Evolutionary conservation across 768 basidiomycete species (phyloP).

Genomic region (Tricholoma furcatifolium): DNA sequence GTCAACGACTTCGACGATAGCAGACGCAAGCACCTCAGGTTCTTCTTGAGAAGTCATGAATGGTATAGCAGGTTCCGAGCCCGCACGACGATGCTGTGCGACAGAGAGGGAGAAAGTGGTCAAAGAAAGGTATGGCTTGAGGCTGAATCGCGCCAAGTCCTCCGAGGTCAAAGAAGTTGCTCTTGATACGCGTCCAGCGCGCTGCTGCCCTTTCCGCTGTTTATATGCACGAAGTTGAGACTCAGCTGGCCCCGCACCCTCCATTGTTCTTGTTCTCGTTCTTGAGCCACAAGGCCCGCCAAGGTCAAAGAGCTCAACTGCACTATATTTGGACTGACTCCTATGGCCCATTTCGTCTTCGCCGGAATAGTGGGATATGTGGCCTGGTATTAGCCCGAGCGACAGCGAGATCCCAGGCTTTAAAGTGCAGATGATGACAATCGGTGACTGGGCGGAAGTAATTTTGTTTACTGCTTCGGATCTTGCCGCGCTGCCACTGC

Average conservation of each 20-base stretch:
- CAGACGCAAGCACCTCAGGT: slow-evolving; percentile 1
- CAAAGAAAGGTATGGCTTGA: slow-evolving; percentile 2
- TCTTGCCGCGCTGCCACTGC: slow-evolving; percentile 11
- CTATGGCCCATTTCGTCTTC: not conserved
- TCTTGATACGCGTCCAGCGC: not conserved
- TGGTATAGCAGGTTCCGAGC: slow-evolving; percentile 13
- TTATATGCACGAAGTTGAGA: slow-evolving; percentile 13
- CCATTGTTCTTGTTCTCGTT: slow-evolving; percentile 22
- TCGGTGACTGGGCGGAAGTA: not conserved
- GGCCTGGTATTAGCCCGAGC: not conserved
- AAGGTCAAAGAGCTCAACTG: slow-evolving; percentile 13
- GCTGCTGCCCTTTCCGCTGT: too few relatives aligned
- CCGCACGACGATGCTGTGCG: slow-evolving; percentile 7
- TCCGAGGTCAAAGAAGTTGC: slow-evolving; percentile 2
- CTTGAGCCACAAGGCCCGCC: slow-evolving; percentile 17
- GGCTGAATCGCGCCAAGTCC: slow-evolving; percentile 16
- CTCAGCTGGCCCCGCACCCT: slow-evolving; percentile 6
- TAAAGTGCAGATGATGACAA: not conserved
- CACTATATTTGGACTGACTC: not conserved
- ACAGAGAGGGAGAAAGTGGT: slow-evolving; percentile 13
- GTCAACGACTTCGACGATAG: not conserved
- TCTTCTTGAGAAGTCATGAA: not conserved
- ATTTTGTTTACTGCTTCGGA: slow-evolving; percentile 2
- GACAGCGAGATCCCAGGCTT: not conserved
- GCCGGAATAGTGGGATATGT: not conserved